Evolutionary conservation across 2,329 filamentous ascomycete genomes (phyloP).

Genomic region (Arthrinium phaeospermum): DNA sequence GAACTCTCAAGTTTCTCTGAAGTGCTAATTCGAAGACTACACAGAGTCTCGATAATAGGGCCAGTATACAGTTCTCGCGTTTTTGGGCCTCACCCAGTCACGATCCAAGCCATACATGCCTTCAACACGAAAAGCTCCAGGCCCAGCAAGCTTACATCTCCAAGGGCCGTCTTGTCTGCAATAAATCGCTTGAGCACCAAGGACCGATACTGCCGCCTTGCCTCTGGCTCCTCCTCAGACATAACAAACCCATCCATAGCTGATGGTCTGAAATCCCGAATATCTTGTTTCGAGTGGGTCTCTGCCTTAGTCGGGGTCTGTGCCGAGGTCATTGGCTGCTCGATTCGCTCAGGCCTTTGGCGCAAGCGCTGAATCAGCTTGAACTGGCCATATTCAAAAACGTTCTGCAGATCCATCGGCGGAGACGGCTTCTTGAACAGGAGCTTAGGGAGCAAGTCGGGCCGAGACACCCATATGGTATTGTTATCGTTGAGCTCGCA

Average conservation of each 20-base stretch:
- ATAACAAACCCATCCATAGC: slow-evolving; percentile 58
- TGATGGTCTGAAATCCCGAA: slow-evolving; percentile 54
- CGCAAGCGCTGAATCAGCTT: slow-evolving; percentile 52
- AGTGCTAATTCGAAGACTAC: not conserved
- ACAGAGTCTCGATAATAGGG: not conserved
- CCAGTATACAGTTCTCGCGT: not conserved
- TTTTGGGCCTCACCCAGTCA: not conserved
- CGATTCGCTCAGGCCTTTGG: slow-evolving; percentile 46
- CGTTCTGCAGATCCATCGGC: slow-evolving; percentile 41
- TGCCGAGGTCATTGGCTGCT: slow-evolving; percentile 48
- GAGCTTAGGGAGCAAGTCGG: slow-evolving; percentile 54
- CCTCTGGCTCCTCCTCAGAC: slow-evolving; percentile 34
- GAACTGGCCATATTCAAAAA: slow-evolving; percentile 49
- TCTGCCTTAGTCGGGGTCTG: slow-evolving; percentile 26
- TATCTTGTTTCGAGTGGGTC: slow-evolving; percentile 40
- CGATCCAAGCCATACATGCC: slow-evolving; percentile 40
- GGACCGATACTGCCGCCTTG: slow-evolving; percentile 43
- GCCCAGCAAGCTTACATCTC: slow-evolving; percentile 42
- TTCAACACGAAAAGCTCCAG: slow-evolving; percentile 41
- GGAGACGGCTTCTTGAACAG: slow-evolving; percentile 48
- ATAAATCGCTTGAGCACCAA: slow-evolving; percentile 50
- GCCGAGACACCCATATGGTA: slow-evolving; percentile 63
- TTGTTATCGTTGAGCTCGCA: slow-evolving; percentile 63
- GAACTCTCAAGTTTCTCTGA: not conserved
- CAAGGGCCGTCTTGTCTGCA: slow-evolving; percentile 48